Base-by-base conservation (phyloP, 1,284 basidiomycete species). In the Leccinum solheimii region DNA sequence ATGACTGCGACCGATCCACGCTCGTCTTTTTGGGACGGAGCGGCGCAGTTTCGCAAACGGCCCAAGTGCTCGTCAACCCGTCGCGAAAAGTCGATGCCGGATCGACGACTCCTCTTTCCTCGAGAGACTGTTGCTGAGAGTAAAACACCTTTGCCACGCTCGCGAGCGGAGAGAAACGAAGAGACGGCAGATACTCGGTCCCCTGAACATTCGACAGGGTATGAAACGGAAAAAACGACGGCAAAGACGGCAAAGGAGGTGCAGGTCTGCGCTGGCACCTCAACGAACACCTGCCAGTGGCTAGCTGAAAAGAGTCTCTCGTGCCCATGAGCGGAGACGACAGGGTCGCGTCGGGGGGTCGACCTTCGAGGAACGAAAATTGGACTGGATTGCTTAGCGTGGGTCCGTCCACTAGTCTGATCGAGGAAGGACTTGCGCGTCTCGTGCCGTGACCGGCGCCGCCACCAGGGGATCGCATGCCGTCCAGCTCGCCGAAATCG, bases 301-400 rank as follows among this genome's bases (percentile, higher is more conserved):
- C 64, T 10, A 73, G 34, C 61, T 74, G 74, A 23, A 76, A 51
- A 36, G 72, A 76, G 30, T 76, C 74, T 26, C 73, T 62, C 5
- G 64, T 49, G 2, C 67, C 64, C 58, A 60, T 64, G 10, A 74
- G 61, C 30, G 73, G 72, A 2, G 74, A 74, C 1, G 21, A 16
- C 19, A 43, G 11, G 56, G 55, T 5, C 16, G 61, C 59, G n/a
- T 61, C 23, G 38, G 70, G 71, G 0, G 71, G 71, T 23, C 59
- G 49, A 13, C 62, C 65, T 6, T 71, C 66, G 14, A 73, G 64
- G 38, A 75, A 76, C 55, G 64, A 40, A 11, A 61, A 75, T 11
- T 64, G 61, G 8, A 70, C 65, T 23, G 62, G 67, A 48, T 38
- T 61, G 58, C 62, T 61, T 13, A 66, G 49, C 14, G 59, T 53